Conservation (phyloP, 2,329 filamentous ascomycete genomes). For the Clonostachys chloroleuca region DNA sequence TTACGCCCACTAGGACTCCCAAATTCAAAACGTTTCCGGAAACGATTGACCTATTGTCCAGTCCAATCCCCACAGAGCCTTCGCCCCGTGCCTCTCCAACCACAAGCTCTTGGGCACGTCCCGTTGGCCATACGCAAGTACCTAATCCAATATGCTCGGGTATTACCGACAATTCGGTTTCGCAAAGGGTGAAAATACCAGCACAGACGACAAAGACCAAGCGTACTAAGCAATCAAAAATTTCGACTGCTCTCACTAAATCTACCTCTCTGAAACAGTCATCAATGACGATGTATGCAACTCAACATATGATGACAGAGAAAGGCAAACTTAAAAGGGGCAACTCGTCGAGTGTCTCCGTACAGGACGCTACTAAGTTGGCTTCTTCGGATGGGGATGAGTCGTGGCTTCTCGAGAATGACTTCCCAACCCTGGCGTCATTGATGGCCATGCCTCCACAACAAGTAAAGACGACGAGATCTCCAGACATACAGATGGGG, state of each 20-base stretch:
- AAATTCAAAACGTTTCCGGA: slow-evolving; percentile 16
- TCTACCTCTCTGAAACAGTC: slow-evolving; percentile 19
- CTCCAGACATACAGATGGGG: slow-evolving; percentile 3
- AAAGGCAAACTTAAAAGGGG: no score
- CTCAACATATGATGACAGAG: neutral
- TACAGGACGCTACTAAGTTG: no score
- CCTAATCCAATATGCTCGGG: slow-evolving; percentile 16
- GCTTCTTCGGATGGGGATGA: no score
- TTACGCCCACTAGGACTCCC: slow-evolving; percentile 29
- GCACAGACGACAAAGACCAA: neutral
- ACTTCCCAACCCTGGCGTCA: no score
- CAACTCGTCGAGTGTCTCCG: no score
- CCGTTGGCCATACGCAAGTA: slow-evolving; percentile 8
- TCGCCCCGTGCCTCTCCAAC: slow-evolving; percentile 20
- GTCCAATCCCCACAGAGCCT: slow-evolving; percentile 17
- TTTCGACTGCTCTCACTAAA: neutral
- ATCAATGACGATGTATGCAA: slow-evolving; percentile 21
- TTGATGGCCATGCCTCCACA: neutral
- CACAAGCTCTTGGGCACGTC: slow-evolving; percentile 7
- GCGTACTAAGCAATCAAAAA: neutral
- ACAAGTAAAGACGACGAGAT: neutral
- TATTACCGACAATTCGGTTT: slow-evolving; percentile 9
- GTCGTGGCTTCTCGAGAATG: no score
- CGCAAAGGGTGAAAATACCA: slow-evolving; percentile 9
- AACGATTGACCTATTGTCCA: slow-evolving; percentile 39